Percentiles rank a stretch among this genome's conserved stretches.
phyloP scores from a whole-genome alignment of 2,329 filamentous ascomycete species.

The Sporothrix dimorphospora region DNA sequence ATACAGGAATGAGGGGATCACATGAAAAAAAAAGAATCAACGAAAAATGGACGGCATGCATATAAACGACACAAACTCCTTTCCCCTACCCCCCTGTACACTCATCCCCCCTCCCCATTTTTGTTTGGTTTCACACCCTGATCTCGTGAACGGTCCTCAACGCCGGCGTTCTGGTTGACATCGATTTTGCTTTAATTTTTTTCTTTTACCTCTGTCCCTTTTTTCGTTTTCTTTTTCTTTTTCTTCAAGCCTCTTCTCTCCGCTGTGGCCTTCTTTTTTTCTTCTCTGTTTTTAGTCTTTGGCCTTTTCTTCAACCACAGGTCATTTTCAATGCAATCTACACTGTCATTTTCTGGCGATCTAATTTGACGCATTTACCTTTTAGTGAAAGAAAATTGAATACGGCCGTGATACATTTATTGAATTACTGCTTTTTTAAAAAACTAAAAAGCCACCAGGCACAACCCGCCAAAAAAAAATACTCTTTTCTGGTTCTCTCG shows the following conservation, averaged over 20 bases:
- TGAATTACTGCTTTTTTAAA: constrained; percentile 13
- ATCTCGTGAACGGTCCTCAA: constrained; percentile 22
- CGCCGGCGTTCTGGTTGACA: constrained; percentile 24
- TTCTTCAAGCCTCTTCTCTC: background rate
- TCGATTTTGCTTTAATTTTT: background rate
- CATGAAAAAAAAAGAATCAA: background rate
- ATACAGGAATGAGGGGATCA: background rate
- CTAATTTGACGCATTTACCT: background rate
- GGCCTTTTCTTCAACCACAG: constrained; percentile 21
- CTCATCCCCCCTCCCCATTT: background rate
- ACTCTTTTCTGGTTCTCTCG: background rate
- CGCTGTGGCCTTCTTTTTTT: background rate
- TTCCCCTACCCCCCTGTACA: background rate
- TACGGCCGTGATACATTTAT: constrained; percentile 4
- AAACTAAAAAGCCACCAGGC: background rate
- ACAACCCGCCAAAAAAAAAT: background rate
- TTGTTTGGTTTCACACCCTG: background rate
- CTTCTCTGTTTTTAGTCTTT: background rate
- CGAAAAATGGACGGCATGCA: background rate
- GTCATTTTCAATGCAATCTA: constrained; percentile 10
- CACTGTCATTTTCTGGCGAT: background rate
- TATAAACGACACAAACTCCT: background rate
- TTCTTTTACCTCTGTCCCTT: no score
- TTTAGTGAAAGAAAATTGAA: background rate
- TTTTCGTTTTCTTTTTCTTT: background rate